Evolutionary conservation across 1,284 basidiomycete species (phyloP).

Genomic region (Puccinia horiana): DNA sequence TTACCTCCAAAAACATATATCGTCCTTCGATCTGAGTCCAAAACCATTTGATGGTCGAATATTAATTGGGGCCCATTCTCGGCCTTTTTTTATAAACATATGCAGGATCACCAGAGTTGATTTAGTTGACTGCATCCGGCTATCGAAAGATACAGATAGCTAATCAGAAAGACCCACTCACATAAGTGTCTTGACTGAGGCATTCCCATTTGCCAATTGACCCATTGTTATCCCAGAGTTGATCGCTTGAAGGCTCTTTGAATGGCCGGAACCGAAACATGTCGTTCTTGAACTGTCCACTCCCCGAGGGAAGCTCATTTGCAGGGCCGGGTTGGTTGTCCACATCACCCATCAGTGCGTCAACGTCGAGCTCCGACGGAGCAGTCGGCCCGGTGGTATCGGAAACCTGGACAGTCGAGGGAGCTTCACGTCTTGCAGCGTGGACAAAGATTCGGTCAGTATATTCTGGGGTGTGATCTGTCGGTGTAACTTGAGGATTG

Average conservation of each 20-base stretch:
- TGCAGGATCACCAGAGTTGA: conserved; percentile 63
- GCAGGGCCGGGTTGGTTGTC: neutral
- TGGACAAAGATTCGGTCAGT: neutral
- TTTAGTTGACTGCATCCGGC: neutral
- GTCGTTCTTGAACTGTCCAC: conserved; percentile 18
- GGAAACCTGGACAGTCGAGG: neutral
- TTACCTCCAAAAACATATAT: conserved; percentile 78
- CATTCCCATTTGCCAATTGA: conserved; percentile 37
- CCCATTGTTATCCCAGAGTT: conserved; percentile 23
- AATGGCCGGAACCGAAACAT: conserved; percentile 37
- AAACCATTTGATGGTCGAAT: conserved; percentile 77
- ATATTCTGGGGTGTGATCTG: neutral
- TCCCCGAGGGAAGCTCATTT: neutral
- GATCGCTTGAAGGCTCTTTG: neutral
- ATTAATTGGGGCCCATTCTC: conserved; percentile 72
- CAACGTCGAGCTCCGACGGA: neutral
- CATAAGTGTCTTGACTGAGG: conserved; percentile 32
- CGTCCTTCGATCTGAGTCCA: conserved; percentile 71
- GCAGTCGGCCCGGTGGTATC: neutral
- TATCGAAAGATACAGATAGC: conserved; percentile 18
- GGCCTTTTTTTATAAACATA: conserved; percentile 65
- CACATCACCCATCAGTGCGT: conserved; percentile 23
- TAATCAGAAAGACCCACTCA: conserved; percentile 65
- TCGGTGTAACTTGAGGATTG: neutral
- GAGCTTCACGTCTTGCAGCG: neutral